A percentile compares a stretch with the other conserved stretches of the same genome.
phyloP scores from a whole-genome alignment of 2,329 filamentous ascomycete species.

The Chrysosporium keratinophilum region DNA sequence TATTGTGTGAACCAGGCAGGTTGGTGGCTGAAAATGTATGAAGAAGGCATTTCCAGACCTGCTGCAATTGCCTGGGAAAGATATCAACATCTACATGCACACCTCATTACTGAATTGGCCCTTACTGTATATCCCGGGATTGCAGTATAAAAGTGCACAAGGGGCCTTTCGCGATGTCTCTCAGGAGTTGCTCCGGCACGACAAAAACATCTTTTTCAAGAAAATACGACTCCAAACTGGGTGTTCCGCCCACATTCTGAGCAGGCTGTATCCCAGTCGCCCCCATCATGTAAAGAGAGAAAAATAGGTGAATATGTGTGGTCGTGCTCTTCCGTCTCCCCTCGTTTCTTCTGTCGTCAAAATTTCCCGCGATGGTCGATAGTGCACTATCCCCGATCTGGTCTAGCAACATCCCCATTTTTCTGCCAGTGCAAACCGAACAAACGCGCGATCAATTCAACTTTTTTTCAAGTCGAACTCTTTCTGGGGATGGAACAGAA shows the following conservation, averaged over 20 bases:
- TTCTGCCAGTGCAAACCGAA: background rate
- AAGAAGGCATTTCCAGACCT: constrained; percentile 33
- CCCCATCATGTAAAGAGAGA: background rate
- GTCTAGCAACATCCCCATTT: background rate
- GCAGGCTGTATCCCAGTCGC: background rate
- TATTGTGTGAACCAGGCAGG: constrained; percentile 32
- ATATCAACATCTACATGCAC: constrained; percentile 1
- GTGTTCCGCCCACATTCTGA: background rate
- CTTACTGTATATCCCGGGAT: constrained; percentile 12
- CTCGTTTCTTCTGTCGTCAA: background rate
- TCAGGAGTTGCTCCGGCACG: constrained; percentile 10
- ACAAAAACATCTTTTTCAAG: background rate
- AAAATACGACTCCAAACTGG: background rate
- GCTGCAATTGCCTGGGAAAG: constrained; percentile 17
- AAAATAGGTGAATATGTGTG: background rate
- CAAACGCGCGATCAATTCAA: constrained; percentile 5
- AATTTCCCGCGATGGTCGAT: background rate
- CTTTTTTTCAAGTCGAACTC: constrained; percentile 1
- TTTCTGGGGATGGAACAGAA: too few relatives aligned
- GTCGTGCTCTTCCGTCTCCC: background rate
- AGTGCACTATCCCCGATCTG: background rate
- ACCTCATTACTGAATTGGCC: background rate
- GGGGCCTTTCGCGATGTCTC: constrained; percentile 13
- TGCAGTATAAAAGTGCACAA: constrained; percentile 12
- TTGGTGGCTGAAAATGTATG: constrained; percentile 33